Evolutionary conservation across 768 basidiomycete genomes (phyloP).

Genomic region (Tricholoma bakamatsutake): DNA sequence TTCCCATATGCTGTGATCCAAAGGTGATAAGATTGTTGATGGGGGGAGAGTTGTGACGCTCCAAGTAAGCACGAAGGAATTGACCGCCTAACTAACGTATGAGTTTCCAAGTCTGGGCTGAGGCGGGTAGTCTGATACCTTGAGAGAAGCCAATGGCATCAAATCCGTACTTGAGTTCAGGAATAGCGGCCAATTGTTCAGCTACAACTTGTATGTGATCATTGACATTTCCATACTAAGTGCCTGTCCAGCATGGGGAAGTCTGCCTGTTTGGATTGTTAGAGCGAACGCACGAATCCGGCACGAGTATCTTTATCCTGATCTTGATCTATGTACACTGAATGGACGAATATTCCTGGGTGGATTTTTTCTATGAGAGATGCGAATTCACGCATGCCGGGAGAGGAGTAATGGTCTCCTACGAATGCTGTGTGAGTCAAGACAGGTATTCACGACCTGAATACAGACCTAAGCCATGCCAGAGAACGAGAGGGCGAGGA

Average conservation of each 20-base stretch:
- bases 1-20: conserved; percentile 84
- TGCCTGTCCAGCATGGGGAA: neutral
- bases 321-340: conserved; percentile 61
- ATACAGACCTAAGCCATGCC: conserved; percentile 63
- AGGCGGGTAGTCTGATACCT: conserved; percentile 34
- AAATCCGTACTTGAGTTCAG: conserved; percentile 65
- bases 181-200: conserved; percentile 55
- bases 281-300: conserved; percentile 52
- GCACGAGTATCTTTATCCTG: conserved; percentile 59
- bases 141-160: conserved; percentile 89
- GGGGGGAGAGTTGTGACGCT: conserved; percentile 67
- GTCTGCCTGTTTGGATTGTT: neutral
- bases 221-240: conserved; percentile 73
- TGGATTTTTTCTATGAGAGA: conserved; percentile 53
- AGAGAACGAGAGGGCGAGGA: conserved; percentile 59
- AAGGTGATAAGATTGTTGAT: conserved; percentile 82
- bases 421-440: neutral
- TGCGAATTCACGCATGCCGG: conserved; percentile 67
- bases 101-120: neutral
- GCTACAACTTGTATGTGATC: conserved; percentile 63
- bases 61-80: conserved; percentile 81
- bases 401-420: conserved; percentile 73
- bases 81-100: conserved; percentile 53
- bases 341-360: conserved; percentile 74
- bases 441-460: neutral